Percentiles rank a stretch among this genome's conserved stretches.
These are phyloP conservation scores for Haplosporangium sp. DNA, from an alignment of 371 early-diverging fungal species.

Conservation along the genomic window DNA sequence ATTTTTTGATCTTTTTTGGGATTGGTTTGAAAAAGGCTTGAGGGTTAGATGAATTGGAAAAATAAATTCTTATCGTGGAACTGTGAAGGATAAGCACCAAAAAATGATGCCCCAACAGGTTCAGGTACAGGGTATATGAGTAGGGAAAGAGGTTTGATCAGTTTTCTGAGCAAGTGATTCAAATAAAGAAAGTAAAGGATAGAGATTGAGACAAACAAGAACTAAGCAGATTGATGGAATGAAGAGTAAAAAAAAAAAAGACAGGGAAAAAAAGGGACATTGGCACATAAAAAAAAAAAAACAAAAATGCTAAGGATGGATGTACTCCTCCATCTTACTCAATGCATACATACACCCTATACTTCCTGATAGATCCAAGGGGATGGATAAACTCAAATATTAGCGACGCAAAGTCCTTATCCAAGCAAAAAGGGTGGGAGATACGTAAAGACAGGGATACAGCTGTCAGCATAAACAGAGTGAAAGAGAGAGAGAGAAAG, in stretches of 20 bases:
- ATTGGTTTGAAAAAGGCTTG: not conserved
- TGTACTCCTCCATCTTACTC: not conserved
- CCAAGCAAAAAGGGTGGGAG: not conserved
- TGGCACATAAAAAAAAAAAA: not conserved
- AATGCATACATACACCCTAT: conserved; percentile 8
- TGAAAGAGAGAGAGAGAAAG: not conserved
- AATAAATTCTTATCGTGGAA: not conserved
- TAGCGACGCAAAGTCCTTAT: not conserved
- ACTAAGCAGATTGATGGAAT: conserved; percentile 2
- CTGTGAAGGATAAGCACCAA: too few species aligned
- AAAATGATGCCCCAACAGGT: not conserved
- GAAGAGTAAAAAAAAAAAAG: conserved; percentile 1
- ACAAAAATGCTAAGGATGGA: not conserved
- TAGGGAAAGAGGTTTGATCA: not conserved
- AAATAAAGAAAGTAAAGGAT: not conserved
- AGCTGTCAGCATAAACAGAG: too few species aligned
- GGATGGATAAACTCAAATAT: not conserved
- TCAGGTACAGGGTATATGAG: not conserved
- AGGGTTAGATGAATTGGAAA: not conserved
- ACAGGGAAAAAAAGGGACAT: too few species aligned
- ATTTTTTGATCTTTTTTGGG: too few species aligned
- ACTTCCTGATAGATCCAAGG: conserved; percentile 6
- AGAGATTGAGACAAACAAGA: not conserved
- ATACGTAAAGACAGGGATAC: conserved; percentile 3
- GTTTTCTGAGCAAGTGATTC: not conserved